Evolutionary conservation across 208 protist genomes (phyloP).

Genomic region (Crithidia fasciculata): DNA sequence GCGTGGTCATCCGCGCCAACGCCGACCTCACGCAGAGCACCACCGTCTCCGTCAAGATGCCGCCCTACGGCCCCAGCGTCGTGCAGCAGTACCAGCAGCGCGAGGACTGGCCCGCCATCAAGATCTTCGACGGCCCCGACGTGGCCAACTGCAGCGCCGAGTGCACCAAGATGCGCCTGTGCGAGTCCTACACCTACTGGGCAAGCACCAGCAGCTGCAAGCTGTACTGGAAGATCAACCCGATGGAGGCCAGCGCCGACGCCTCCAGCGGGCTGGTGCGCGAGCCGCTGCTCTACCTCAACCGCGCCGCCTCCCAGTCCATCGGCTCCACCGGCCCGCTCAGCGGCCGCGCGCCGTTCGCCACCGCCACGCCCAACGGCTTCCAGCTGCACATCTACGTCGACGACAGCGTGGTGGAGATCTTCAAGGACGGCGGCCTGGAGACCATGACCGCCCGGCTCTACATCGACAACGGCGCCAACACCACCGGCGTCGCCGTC

Average conservation of each 20-base stretch:
- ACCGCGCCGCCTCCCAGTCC: slow-evolving; percentile 32
- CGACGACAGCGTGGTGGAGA: slow-evolving; percentile 45
- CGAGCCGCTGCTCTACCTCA: slow-evolving; percentile 43
- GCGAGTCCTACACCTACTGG: slow-evolving; percentile 36
- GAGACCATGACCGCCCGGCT: slow-evolving; percentile 42
- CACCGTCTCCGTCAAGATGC: slow-evolving; percentile 40
- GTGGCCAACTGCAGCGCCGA: slow-evolving; percentile 34
- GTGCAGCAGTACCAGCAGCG: slow-evolving; percentile 6
- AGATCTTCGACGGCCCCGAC: slow-evolving; percentile 20
- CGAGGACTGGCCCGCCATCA: slow-evolving; percentile 30
- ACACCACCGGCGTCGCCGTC: slow-evolving; percentile 31
- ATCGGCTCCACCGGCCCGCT: slow-evolving; percentile 31
- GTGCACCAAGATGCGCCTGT: slow-evolving; percentile 35
- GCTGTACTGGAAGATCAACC: slow-evolving; percentile 35
- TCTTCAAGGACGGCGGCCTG: slow-evolving; percentile 51
- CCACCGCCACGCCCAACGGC: slow-evolving; percentile 27
- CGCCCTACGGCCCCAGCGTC: slow-evolving; percentile 14
- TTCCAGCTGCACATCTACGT: slow-evolving; percentile 43
- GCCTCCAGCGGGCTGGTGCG: slow-evolving; percentile 30
- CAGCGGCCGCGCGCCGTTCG: slow-evolving; percentile 45
- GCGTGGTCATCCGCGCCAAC: slow-evolving; percentile 35
- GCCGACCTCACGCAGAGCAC: slow-evolving; percentile 20
- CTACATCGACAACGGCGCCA: slow-evolving; percentile 27
- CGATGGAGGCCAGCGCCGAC: background rate
- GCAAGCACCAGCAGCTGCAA: slow-evolving; percentile 17